Evolutionary conservation across 2,329 filamentous ascomycete genomes (phyloP), one percentile per base, ranked within the genome.

Genomic region (Lachnellula arida): DNA sequence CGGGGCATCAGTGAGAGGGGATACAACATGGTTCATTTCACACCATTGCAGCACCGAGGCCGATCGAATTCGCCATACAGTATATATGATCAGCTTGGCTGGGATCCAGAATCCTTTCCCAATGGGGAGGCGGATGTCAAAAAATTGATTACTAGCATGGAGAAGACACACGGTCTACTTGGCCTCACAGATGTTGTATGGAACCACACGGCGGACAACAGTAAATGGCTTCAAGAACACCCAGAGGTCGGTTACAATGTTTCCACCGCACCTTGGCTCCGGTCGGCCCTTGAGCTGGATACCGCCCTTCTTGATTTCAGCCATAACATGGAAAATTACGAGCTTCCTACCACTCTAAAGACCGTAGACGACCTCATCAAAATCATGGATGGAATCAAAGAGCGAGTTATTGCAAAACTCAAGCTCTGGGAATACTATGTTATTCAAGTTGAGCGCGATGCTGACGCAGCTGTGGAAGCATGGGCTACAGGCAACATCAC

Each of bases 11-110:
- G 89, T 70, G 84, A 89, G 67, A 82, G 94, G 59, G 92, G 92
- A 46, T 99, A 99, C 79, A 99, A 99, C 75, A 97, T 97, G 91
- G 85, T 99, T 58, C 94, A 99, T 73, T 99, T 99, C 72, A 97
- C 94, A 2, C 94, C 94, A 9, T 78, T 99, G 63, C 94, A 96
- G 79, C 80, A 88, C 56, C 86, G 94, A 57, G 94, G 94, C 55
- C 81, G 79, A 46, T 99, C 94, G 51, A 96, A 99, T 70, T 99
- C 94, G 1, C 94, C 94, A 0, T 99, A 97, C 78, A 99, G 94
- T 72, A 83, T 99, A 66, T 96, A 88, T 71, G 89, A 99, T 67
- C 95, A 99, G 75, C 79, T 95, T 22, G 79, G 80, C 46, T 99
- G 95, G 78, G 95, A 99, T 70, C 81, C 86, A 5, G 75, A 76